phyloP scores from a whole-genome alignment of 352 stramenopile genomes.

The Globisporangium sylvaticum region DNA sequence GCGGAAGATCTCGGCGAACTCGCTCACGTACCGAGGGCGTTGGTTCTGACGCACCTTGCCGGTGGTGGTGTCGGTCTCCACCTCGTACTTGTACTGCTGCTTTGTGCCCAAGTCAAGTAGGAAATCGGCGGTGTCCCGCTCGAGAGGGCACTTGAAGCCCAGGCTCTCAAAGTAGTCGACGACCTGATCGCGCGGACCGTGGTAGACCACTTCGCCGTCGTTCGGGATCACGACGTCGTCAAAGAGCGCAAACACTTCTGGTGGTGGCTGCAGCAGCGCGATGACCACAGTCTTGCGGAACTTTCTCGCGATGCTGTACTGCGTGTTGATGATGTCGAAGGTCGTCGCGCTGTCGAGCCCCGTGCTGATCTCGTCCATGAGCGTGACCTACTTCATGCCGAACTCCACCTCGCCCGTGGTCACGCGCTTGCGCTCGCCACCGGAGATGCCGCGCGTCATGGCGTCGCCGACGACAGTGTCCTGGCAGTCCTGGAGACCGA shows the following conservation, averaged over 20 bases:
- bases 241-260: slow-evolving; percentile 48
- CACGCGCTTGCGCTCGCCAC: slow-evolving; percentile 61
- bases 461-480: slow-evolving; percentile 21
- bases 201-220: slow-evolving; percentile 36
- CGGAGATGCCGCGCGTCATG: slow-evolving; percentile 49
- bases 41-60: neutral
- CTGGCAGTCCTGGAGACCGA: slow-evolving; percentile 8
- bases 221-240: slow-evolving; percentile 52
- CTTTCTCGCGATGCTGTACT: slow-evolving; percentile 41
- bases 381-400: slow-evolving; percentile 59
- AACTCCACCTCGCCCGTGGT: slow-evolving; percentile 71
- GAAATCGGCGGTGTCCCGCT: slow-evolving; percentile 19
- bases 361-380: slow-evolving; percentile 80
- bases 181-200: slow-evolving; percentile 20
- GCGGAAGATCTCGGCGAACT: slow-evolving; percentile 33
- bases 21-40: slow-evolving; percentile 14
- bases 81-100: slow-evolving; percentile 17
- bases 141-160: slow-evolving; percentile 11
- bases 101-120: slow-evolving; percentile 16
- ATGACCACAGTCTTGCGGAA: slow-evolving; percentile 56
- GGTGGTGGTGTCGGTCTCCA: neutral
- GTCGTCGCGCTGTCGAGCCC: slow-evolving; percentile 53
- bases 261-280: slow-evolving; percentile 74
- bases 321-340: slow-evolving; percentile 52
- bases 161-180: slow-evolving; percentile 15